Evolutionary conservation across 2,329 filamentous ascomycete genomes (phyloP), one percentile per base, ranked within the genome.

Genomic region (Aspergillus terreus): DNA sequence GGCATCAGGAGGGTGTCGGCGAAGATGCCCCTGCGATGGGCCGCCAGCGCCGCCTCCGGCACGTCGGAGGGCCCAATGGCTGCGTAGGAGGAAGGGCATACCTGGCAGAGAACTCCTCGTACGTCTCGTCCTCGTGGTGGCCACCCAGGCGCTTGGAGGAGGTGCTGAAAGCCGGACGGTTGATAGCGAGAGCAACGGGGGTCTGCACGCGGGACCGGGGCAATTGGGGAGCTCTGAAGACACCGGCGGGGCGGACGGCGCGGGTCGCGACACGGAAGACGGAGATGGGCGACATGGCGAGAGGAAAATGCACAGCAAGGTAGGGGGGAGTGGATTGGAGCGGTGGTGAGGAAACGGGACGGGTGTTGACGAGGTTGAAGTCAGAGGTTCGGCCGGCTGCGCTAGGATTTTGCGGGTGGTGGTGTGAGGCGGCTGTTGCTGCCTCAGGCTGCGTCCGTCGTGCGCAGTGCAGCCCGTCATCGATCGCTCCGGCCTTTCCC

Each of bases 101-200:
- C 94, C 94, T 92, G 68, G 91, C 88, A 77, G 89, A 91, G 78
- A 99, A 99, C 81, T 97, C 92, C 82, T 99, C 94, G 67, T 96
- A 99, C 68, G 88, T 95, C 85, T 99, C 94, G 77, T 99, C 94
- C 71, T 86, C 83, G 76, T 95, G 89, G 70, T 76, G 75, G 58
- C 81, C 78, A 60, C 76, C 77, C 62, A 75, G 76, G 66, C 79
- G 80, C 64, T 80, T 80, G 65, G 82, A 79, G 58, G 75, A 74
- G 52, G 76, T 75, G 64, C 70, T 74, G 68, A 76, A 77, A 70
- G 83, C 87, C 80, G 81, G 86, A 78, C 78, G 76, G 66, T 77
- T 76, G 65, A 77, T 75, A 65, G 76, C 74, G 63, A 76, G 66
- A 63, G 79, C 63, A 59, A 76, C 75, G 63, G 82, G 79, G 66